phyloP scores from a whole-genome alignment of 2,329 filamentous ascomycete genomes.

The Nemania sp. region DNA sequence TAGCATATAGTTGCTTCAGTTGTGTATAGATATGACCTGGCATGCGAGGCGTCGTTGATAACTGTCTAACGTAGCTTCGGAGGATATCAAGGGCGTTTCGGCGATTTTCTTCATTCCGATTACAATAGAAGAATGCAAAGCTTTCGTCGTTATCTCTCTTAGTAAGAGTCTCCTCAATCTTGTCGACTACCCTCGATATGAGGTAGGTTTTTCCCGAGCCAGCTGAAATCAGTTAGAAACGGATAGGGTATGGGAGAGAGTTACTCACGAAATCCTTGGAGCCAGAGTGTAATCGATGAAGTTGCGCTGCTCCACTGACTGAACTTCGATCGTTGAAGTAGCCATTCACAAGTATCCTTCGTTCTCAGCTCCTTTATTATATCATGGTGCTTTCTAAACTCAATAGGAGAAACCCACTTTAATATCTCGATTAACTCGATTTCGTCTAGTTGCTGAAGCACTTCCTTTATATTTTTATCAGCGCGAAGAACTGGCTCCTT shows the following conservation, averaged over 20 bases:
- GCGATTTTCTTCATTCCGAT: slow-evolving; percentile 19
- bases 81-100: slow-evolving; percentile 14
- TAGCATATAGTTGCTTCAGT: slow-evolving; percentile 1
- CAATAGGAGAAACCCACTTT: slow-evolving; percentile 25
- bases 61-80: slow-evolving; percentile 25
- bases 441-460: slow-evolving; percentile 14
- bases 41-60: slow-evolving; percentile 9
- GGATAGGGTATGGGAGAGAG: not conserved
- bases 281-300: slow-evolving; percentile 25
- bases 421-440: slow-evolving; percentile 14
- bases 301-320: slow-evolving; percentile 10
- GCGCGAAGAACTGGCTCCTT: slow-evolving; percentile 16
- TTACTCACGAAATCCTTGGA: slow-evolving; percentile 26
- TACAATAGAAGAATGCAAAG: slow-evolving; percentile 31
- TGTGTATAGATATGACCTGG: slow-evolving; percentile 6
- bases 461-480: slow-evolving; percentile 20
- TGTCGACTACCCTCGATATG: slow-evolving; percentile 23
- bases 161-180: not conserved
- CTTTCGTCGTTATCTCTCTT: slow-evolving; percentile 4
- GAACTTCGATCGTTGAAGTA: slow-evolving; percentile 6
- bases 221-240: slow-evolving; percentile 8
- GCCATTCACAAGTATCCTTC: slow-evolving; percentile 17
- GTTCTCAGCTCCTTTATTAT: slow-evolving; percentile 14
- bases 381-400: slow-evolving; percentile 18
- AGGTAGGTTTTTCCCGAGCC: slow-evolving; percentile 32